phyloP scores from a whole-genome alignment of 371 early-diverging fungal species.

The Scutellospora calospora region DNA sequence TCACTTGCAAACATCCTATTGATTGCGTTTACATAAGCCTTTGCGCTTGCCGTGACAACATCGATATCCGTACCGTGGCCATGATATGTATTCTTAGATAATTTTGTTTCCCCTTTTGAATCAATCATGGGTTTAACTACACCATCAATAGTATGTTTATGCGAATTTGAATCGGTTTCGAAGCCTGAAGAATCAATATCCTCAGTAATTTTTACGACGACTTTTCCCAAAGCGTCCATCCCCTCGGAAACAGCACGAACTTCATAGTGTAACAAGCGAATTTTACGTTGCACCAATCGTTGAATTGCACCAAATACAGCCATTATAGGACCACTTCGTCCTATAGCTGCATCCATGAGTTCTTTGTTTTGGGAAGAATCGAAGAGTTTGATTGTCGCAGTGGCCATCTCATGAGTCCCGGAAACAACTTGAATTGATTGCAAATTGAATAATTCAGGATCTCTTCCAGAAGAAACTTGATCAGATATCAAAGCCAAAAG shows the following conservation, averaged over 20 bases:
- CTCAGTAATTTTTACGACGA: slow-evolving; percentile 75
- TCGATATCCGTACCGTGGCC: slow-evolving; percentile 85
- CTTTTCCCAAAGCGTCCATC: slow-evolving; percentile 87
- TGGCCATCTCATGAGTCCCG: slow-evolving; percentile 74
- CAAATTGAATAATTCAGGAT: slow-evolving; percentile 60
- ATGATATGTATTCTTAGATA: slow-evolving; percentile 59
- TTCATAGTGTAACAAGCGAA: slow-evolving; percentile 77
- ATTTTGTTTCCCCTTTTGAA: background rate
- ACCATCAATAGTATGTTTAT: slow-evolving; percentile 32
- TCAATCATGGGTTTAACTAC: slow-evolving; percentile 18
- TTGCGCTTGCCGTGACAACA: slow-evolving; percentile 84
- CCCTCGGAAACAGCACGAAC: slow-evolving; percentile 89
- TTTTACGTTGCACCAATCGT: slow-evolving; percentile 72
- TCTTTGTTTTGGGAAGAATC: slow-evolving; percentile 56
- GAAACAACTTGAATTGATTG: slow-evolving; percentile 77
- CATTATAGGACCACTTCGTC: slow-evolving; percentile 83
- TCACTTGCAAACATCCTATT: slow-evolving; percentile 66
- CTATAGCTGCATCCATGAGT: slow-evolving; percentile 79
- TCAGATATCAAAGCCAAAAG: slow-evolving; percentile 86
- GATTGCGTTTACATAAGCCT: slow-evolving; percentile 86
- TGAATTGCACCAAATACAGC: slow-evolving; percentile 87
- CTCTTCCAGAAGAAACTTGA: slow-evolving; percentile 58
- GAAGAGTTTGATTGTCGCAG: slow-evolving; percentile 77
- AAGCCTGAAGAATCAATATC: slow-evolving; percentile 37
- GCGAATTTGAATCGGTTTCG: slow-evolving; percentile 28